phyloP scores from a whole-genome alignment of 176 grass and related monocot genomes.

The Cenchrus fungigraminus region DNA sequence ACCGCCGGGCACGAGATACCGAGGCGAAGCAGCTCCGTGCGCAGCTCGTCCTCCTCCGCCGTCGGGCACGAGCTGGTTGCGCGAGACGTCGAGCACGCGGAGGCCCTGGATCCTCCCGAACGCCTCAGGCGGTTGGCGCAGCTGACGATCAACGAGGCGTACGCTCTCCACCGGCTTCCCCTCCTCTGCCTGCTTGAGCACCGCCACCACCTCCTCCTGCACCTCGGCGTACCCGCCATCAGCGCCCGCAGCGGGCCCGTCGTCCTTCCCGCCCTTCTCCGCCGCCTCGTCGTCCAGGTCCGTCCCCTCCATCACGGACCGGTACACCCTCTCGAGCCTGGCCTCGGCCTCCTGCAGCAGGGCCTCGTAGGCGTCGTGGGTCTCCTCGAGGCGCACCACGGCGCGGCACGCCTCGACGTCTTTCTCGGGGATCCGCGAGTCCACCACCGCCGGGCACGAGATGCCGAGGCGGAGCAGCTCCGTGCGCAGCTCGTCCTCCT shows the following conservation, averaged over 20 bases:
- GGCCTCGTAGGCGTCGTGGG: conserved; percentile 64
- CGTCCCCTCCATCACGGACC: conserved; percentile 52
- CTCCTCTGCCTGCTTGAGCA: conserved; percentile 61
- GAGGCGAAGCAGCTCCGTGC: too few species aligned
- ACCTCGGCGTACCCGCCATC: conserved; percentile 37
- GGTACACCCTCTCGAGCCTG: conserved; percentile 66
- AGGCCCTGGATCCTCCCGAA: conserved; percentile 72
- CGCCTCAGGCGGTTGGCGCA: conserved; percentile 68
- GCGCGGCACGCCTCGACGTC: conserved; percentile 52
- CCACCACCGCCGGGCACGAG: background rate
- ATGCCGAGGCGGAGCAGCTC: too few species aligned
- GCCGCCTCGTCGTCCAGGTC: conserved; percentile 36
- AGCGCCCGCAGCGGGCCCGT: background rate
- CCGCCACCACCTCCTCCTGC: conserved; percentile 62
- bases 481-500: too few species aligned
- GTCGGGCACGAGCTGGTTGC: conserved; percentile 54
- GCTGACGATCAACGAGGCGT: conserved; percentile 61
- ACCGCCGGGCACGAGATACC: too few species aligned
- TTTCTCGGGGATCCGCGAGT: conserved; percentile 28
- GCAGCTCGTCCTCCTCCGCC: too few species aligned
- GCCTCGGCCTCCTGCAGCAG: conserved; percentile 66
- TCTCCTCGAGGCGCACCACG: conserved; percentile 64
- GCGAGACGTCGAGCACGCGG: conserved; percentile 74
- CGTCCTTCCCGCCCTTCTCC: background rate
- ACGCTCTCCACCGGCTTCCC: conserved; percentile 55